These are phyloP conservation scores for Linnemannia exigua DNA, from an alignment of 192 early-diverging fungal genomes.

Conservation along the genomic window DNA sequence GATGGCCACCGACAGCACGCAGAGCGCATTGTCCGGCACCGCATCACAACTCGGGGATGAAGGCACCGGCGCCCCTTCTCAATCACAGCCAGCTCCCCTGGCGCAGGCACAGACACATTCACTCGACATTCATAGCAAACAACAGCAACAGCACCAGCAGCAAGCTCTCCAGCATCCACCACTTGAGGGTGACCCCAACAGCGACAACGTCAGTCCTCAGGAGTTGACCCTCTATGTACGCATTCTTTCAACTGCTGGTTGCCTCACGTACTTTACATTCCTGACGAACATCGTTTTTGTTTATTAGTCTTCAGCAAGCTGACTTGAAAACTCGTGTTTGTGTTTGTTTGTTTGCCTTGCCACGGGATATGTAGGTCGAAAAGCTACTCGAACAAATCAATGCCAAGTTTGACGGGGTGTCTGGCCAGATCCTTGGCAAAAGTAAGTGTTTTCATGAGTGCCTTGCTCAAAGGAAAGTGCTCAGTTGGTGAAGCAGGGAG, in stretches of 20 bases:
- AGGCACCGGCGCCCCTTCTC: background rate
- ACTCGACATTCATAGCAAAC: slow-evolving; percentile 48
- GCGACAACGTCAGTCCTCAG: slow-evolving; percentile 42
- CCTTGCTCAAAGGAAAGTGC: background rate
- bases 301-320: background rate
- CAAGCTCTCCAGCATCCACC: slow-evolving; percentile 6
- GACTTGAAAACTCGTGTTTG: too few species aligned
- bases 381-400: slow-evolving; percentile 51
- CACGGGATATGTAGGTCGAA: slow-evolving; percentile 26
- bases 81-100: slow-evolving; percentile 25
- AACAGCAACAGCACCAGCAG: slow-evolving; percentile 13
- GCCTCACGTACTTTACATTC: background rate
- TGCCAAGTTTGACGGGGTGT: slow-evolving; percentile 49
- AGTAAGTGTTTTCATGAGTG: slow-evolving; percentile 19
- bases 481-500: background rate
- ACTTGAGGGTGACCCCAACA: slow-evolving; percentile 16
- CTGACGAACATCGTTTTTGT: background rate
- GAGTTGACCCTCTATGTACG: slow-evolving; percentile 49
- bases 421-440: slow-evolving; percentile 44
- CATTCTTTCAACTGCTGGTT: background rate
- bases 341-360: background rate
- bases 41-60: background rate
- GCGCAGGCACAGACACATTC: slow-evolving; percentile 54
- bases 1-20: slow-evolving; percentile 38
- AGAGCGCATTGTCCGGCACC: background rate